Conservation (phyloP, 192 early-diverging fungal genomes). For the Coemansia sp. region DNA sequence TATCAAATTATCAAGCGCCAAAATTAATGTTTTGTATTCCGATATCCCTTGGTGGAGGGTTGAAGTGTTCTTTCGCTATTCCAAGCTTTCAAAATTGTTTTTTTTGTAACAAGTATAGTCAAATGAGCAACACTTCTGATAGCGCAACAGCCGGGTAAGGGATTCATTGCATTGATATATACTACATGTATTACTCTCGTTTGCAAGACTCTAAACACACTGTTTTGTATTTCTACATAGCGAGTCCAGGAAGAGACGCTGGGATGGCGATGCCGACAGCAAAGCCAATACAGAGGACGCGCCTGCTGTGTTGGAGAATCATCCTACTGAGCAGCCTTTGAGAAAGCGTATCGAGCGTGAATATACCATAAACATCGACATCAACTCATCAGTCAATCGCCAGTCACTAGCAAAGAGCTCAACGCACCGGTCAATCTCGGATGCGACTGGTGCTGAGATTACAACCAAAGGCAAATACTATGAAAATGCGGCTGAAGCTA, state of each 20-base stretch:
- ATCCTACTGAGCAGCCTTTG: slow-evolving; percentile 6
- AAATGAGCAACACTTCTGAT: not conserved
- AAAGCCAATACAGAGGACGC: not conserved
- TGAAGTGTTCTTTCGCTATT: not conserved
- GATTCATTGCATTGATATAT: not conserved
- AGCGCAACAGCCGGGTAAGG: no score
- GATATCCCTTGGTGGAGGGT: not conserved
- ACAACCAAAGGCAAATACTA: slow-evolving; percentile 85
- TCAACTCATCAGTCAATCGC: slow-evolving; percentile 80
- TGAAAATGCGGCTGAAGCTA: slow-evolving; percentile 66
- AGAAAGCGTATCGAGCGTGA: not conserved
- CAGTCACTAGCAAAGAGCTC: slow-evolving; percentile 76
- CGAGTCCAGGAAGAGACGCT: slow-evolving; percentile 19
- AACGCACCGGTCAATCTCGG: slow-evolving; percentile 70
- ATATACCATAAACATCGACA: slow-evolving; percentile 66
- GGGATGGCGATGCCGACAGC: slow-evolving; percentile 11
- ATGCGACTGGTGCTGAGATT: slow-evolving; percentile 70
- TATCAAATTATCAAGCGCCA: not conserved
- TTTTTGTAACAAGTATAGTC: not conserved
- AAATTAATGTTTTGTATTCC: not conserved
- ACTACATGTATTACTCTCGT: not conserved
- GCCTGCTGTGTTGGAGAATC: slow-evolving; percentile 4
- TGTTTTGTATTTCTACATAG: not conserved
- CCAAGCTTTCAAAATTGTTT: not conserved
- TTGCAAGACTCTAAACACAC: no score